Evolutionary conservation across 768 basidiomycete genomes (phyloP), one percentile per base, ranked within the genome.

Genomic region (Agrocybe praecox): DNA sequence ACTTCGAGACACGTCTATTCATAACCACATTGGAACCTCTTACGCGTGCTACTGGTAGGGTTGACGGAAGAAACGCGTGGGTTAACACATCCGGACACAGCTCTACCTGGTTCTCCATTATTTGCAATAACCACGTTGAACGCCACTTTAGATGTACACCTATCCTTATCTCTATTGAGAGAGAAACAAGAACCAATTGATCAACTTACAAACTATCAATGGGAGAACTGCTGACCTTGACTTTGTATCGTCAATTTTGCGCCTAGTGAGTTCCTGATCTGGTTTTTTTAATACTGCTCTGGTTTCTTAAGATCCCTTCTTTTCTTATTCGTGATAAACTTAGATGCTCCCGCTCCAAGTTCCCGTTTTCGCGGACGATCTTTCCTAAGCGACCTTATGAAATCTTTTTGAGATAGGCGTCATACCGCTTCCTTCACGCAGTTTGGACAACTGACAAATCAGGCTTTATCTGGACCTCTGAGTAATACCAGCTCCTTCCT

Each of bases 231-330:
- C 56, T 60, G 56, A 57, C 63, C 51, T 57, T 17, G 34, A 40
- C 36, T 55, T 43, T 52, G 22, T 22, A 40, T 44, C 19, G 34
- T n/a, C 32, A 40, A 7, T 12, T 15, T 40, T 12, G n/a, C 14
- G 14, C 14, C 14, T 4, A 40, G 57, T 54, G 57, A 59, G 61
- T 62, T 52, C 61, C 61, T 62, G 61, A 62, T 62, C 61, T 56
- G 17, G 61, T 53, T 58, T 56, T 58, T 56, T 33, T 22, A 29
- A 46, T 19, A n/a, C 36, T 40, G 12, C 14, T 40, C 12, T 40
- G 12, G 36, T 14, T 40, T 40, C 12, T 40, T 12, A 40, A 40
- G 36, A 40, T 40, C 36, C 33, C 47, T 52, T 29, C 48, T 55
- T 54, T 43, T 29, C 48, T 23, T 49, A 61, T 44, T 53, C 51